phyloP scores from a whole-genome alignment of 176 grass and related monocot genomes.

The Paspalum notatum region DNA sequence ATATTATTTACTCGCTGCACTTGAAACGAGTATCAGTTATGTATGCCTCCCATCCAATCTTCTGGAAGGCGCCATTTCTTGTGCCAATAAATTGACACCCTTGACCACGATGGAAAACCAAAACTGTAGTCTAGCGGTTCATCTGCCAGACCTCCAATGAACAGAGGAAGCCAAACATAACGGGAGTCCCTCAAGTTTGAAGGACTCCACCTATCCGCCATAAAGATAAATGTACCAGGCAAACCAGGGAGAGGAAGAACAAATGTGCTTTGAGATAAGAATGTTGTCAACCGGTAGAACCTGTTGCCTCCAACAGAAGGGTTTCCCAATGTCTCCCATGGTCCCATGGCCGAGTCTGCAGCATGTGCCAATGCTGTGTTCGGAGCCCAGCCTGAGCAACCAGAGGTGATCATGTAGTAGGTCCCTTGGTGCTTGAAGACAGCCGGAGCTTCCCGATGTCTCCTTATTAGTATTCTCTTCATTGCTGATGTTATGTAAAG shows the following conservation, averaged over 20 bases:
- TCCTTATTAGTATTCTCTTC: constrained; percentile 64
- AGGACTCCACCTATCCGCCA: constrained; percentile 96
- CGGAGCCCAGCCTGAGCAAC: constrained; percentile 87
- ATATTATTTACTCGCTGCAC: neutral
- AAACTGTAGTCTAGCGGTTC: constrained; percentile 84
- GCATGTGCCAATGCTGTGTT: constrained; percentile 79
- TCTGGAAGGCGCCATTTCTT: constrained; percentile 74
- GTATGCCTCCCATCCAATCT: constrained; percentile 46
- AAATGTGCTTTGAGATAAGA: constrained; percentile 90
- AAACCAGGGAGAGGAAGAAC: constrained; percentile 76
- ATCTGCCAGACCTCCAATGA: constrained; percentile 67
- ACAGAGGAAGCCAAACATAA: constrained; percentile 87
- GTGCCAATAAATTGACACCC: constrained; percentile 92
- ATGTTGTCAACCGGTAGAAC: constrained; percentile 69
- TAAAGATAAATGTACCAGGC: constrained; percentile 85
- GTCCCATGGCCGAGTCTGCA: constrained; percentile 72
- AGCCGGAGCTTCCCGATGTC: constrained; percentile 79
- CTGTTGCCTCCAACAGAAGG: constrained; percentile 87
- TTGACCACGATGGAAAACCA: constrained; percentile 77
- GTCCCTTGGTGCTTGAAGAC: constrained; percentile 75
- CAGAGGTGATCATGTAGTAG: constrained; percentile 97
- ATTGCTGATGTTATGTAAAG: constrained; percentile 58
- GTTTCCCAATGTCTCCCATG: constrained; percentile 88
- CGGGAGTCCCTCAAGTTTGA: constrained; percentile 77
- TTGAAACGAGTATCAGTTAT: neutral